Conservation (phyloP, 495 filamentous ascomycete genomes). For the Neurospora sp. region DNA sequence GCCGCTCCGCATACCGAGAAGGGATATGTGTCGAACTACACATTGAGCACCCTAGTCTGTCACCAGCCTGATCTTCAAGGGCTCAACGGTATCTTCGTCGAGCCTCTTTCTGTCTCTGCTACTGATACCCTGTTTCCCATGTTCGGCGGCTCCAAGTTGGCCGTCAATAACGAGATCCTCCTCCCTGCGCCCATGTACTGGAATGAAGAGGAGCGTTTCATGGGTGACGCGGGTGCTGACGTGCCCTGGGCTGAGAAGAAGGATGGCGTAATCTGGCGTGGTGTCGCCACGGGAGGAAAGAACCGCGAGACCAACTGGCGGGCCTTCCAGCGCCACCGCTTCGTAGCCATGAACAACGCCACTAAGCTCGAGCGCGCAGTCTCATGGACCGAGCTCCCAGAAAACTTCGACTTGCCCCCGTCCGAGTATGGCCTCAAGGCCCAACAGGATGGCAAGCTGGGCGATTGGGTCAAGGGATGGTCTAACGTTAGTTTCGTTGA, state of each 20-base stretch:
- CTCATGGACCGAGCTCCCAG: conserved; percentile 15
- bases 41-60: conserved; percentile 56
- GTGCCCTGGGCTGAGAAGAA: conserved; percentile 48
- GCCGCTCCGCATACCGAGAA: conserved; percentile 34
- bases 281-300: conserved; percentile 58
- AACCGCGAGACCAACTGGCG: conserved; percentile 56
- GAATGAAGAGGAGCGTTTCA: conserved; percentile 59
- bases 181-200: conserved; percentile 72
- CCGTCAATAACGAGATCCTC: conserved; percentile 72
- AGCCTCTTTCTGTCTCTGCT: conserved; percentile 48
- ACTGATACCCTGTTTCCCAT: conserved; percentile 54
- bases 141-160: conserved; percentile 68
- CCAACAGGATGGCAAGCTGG: conserved; percentile 18
- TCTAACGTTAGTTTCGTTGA: conserved; percentile 34
- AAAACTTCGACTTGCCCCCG: conserved; percentile 29
- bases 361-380: conserved; percentile 42
- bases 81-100: conserved; percentile 62
- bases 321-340: conserved; percentile 63
- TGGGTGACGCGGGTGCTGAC: conserved; percentile 40
- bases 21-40: conserved; percentile 58
- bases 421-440: conserved; percentile 22
- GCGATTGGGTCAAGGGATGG: conserved; percentile 28
- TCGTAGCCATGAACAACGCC: conserved; percentile 59
- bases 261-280: conserved; percentile 55
- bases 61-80: conserved; percentile 46